A percentile compares a stretch with the other conserved stretches of the same genome.
These are phyloP conservation scores for Trichophyton verrucosum DNA, from an alignment of 2,329 filamentous ascomycete species.

Conservation along the genomic window DNA sequence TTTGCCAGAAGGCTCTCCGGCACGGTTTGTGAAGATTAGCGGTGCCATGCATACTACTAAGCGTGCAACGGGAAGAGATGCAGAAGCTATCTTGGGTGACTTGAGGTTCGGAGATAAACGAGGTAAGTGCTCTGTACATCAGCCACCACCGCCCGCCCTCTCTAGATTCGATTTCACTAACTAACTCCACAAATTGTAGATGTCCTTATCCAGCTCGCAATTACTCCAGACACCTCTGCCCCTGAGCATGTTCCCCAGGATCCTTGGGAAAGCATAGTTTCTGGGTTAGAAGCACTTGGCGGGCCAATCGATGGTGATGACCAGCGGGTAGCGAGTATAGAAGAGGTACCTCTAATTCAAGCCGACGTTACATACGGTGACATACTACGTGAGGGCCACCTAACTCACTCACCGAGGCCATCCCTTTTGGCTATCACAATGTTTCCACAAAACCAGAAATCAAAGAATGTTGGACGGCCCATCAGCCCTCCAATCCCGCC, in stretches of 20 bases:
- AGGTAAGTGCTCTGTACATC: slow-evolving; percentile 25
- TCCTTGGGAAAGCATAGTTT: slow-evolving; percentile 94
- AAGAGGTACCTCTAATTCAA: slow-evolving; percentile 90
- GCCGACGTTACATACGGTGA: slow-evolving; percentile 90
- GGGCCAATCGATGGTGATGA: slow-evolving; percentile 79
- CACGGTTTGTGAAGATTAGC: slow-evolving; percentile 97
- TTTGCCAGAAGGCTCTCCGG: slow-evolving; percentile 87
- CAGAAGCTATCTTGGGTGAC: slow-evolving; percentile 83
- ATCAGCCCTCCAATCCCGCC: slow-evolving; percentile 74
- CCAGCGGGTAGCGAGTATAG: slow-evolving; percentile 68
- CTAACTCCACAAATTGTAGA: slow-evolving; percentile 38
- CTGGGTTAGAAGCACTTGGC: slow-evolving; percentile 82
- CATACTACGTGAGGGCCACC: slow-evolving; percentile 74
- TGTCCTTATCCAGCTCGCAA: slow-evolving; percentile 85
- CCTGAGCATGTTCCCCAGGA: slow-evolving; percentile 84
- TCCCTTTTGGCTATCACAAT: slow-evolving; percentile 92
- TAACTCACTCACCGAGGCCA: slow-evolving; percentile 75
- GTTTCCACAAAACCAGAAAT: slow-evolving; percentile 55
- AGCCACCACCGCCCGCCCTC: not conserved
- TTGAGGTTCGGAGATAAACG: slow-evolving; percentile 89
- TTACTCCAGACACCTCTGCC: slow-evolving; percentile 68
- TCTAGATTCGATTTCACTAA: not conserved
- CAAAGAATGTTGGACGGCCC: slow-evolving; percentile 44
- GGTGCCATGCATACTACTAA: slow-evolving; percentile 94
- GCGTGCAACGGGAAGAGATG: slow-evolving; percentile 84